Evolutionary conservation across 768 basidiomycete species (phyloP).

Genomic region (Pseudohyphozyma bogoriensis): DNA sequence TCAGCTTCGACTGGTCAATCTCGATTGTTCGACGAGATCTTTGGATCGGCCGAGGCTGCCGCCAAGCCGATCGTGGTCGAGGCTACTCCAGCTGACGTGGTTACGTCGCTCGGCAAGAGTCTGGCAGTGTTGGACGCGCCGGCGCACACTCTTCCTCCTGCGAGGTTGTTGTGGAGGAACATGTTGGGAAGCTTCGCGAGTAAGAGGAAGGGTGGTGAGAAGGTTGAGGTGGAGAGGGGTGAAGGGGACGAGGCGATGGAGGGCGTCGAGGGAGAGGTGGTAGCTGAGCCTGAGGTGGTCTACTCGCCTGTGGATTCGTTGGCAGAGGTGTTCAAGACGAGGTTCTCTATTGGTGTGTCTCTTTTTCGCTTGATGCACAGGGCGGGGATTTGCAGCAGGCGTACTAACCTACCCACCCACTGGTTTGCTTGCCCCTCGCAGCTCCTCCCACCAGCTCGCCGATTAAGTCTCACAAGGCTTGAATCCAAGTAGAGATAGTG

Average conservation of each 20-base stretch:
- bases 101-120: slow-evolving; percentile 1
- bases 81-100: neutral
- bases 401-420: too few species aligned
- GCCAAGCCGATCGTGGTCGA: neutral
- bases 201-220: neutral
- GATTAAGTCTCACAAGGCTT: too few species aligned
- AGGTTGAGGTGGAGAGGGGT: neutral
- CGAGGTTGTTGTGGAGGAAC: slow-evolving; percentile 19
- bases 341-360: slow-evolving; percentile 4
- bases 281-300: neutral
- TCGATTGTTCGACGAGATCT: slow-evolving; percentile 32
- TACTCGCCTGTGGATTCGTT: slow-evolving; percentile 3
- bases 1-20: slow-evolving; percentile 2
- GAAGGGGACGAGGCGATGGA: neutral
- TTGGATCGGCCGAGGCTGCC: slow-evolving; percentile 6
- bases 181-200: slow-evolving; percentile 6
- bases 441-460: too few species aligned
- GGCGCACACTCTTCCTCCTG: slow-evolving; percentile 19
- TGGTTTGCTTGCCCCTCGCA: too few species aligned
- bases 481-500: too few species aligned
- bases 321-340: slow-evolving; percentile 2
- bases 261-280: slow-evolving; percentile 1
- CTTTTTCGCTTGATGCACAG: too few species aligned
- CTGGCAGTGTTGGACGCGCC: slow-evolving; percentile 5
- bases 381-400: too few species aligned